phyloP scores from a whole-genome alignment of 768 basidiomycete genomes.

The Naganishia friedmannii region DNA sequence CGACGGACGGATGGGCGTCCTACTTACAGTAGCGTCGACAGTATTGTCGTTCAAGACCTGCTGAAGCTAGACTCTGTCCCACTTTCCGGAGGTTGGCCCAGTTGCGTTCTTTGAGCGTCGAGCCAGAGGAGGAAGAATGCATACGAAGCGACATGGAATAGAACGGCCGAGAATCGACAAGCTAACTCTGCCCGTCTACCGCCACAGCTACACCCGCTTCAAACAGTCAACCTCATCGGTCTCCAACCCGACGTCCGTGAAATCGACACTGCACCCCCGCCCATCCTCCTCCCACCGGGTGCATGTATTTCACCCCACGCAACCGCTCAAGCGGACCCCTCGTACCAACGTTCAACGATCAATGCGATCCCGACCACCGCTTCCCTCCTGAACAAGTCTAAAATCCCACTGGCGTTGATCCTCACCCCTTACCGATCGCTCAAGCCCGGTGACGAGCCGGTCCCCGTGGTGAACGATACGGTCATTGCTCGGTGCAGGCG shows the following conservation, averaged over 20 bases:
- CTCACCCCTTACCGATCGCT: constrained; percentile 85
- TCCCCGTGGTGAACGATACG: constrained; percentile 87
- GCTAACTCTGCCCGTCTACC: constrained; percentile 23
- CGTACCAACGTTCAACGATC: constrained; percentile 85
- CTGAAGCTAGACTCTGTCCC: too few species aligned
- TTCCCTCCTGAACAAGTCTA: constrained; percentile 79
- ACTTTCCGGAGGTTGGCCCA: too few species aligned
- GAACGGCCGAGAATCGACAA: neutral
- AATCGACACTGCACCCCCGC: constrained; percentile 75
- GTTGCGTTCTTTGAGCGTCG: too few species aligned
- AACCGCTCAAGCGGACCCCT: constrained; percentile 77
- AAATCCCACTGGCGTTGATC: constrained; percentile 82
- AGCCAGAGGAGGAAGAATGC: too few species aligned
- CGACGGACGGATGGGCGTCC: too few species aligned
- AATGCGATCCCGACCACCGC: constrained; percentile 90
- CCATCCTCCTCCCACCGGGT: constrained; percentile 81
- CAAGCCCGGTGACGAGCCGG: constrained; percentile 67
- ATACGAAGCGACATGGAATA: too few species aligned
- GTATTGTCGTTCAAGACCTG: too few species aligned
- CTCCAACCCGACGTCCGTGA: constrained; percentile 88
- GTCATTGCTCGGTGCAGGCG: constrained; percentile 94
- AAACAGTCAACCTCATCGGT: constrained; percentile 87
- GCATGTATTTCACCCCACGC: constrained; percentile 60
- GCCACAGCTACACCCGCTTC: constrained; percentile 60
- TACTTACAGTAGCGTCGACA: too few species aligned